A percentile compares a stretch with the other conserved stretches of the same genome.
Evolutionary conservation across 2,329 filamentous ascomycete genomes (phyloP).

Genomic region (Nannizziopsis arthrosporioides): DNA sequence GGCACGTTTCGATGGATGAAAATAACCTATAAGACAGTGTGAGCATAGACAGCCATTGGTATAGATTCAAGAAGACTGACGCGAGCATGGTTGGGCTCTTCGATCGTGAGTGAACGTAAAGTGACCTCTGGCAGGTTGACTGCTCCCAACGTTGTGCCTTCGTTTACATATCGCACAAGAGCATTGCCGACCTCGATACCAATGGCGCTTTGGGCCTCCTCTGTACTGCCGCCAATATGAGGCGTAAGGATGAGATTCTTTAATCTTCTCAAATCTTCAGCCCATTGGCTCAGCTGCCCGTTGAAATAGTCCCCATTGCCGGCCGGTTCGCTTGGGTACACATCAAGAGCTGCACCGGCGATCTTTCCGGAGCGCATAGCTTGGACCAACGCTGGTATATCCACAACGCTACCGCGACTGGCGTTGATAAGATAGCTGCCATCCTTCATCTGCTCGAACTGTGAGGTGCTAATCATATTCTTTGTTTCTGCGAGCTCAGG

Average conservation of each 20-base stretch:
- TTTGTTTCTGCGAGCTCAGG: conserved; percentile 87
- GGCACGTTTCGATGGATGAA: conserved; percentile 96
- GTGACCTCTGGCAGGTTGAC: conserved; percentile 96
- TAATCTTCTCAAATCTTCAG: conserved; percentile 67
- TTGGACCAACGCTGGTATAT: conserved; percentile 82
- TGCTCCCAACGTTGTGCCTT: conserved; percentile 77
- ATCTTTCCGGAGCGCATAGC: conserved; percentile 77
- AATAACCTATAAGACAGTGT: conserved; percentile 49
- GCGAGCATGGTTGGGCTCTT: conserved; percentile 79
- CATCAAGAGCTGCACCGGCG: conserved; percentile 88
- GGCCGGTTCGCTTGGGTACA: conserved; percentile 86
- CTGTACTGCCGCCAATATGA: conserved; percentile 93
- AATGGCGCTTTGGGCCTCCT: conserved; percentile 93
- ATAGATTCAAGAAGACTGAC: conserved; percentile 34
- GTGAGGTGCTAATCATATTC: conserved; percentile 70
- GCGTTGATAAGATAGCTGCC: conserved; percentile 95
- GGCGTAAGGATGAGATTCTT: conserved; percentile 93
- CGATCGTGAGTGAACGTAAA: conserved; percentile 76
- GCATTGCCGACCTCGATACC: conserved; percentile 84
- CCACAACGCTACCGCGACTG: conserved; percentile 82
- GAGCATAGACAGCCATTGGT: not conserved
- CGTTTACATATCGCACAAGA: conserved; percentile 88
- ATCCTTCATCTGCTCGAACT: conserved; percentile 81
- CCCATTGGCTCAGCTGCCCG: conserved; percentile 69
- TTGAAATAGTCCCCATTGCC: conserved; percentile 95